These are phyloP conservation scores for Coelastrella sp. DNA, from an alignment of 139 green algal species.

Conservation along the genomic window DNA sequence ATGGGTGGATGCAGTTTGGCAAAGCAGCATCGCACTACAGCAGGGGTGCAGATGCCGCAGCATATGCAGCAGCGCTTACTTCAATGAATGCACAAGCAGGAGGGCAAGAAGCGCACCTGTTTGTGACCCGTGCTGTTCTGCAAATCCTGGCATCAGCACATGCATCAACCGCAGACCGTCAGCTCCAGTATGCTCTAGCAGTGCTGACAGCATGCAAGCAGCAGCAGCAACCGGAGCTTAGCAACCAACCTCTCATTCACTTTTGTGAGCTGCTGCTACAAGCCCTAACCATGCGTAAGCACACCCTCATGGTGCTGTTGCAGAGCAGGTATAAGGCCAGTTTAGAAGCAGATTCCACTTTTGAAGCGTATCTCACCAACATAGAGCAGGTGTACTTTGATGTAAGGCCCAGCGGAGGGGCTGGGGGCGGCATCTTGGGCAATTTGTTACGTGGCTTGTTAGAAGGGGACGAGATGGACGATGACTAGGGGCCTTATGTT, in stretches of 20 bases:
- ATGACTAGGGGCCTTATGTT: background rate
- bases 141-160: slow-evolving; percentile 53
- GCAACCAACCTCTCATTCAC: slow-evolving; percentile 27
- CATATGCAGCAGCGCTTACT: slow-evolving; percentile 40
- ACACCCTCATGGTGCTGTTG: slow-evolving; percentile 35
- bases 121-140: slow-evolving; percentile 54
- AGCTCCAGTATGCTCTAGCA: slow-evolving; percentile 37
- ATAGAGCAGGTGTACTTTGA: slow-evolving; percentile 45
- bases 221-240: background rate
- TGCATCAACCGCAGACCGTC: background rate
- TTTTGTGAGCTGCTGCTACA: slow-evolving; percentile 47
- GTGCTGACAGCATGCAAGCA: slow-evolving; percentile 41
- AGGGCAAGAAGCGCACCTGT: slow-evolving; percentile 51
- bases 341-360: slow-evolving; percentile 18
- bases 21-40: slow-evolving; percentile 50
- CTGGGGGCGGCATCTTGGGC: slow-evolving; percentile 31
- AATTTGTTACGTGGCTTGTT: slow-evolving; percentile 35
- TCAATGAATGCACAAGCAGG: slow-evolving; percentile 19
- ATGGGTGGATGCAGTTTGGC: slow-evolving; percentile 47
- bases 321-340: slow-evolving; percentile 17
- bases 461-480: slow-evolving; percentile 44
- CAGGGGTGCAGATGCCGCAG: slow-evolving; percentile 40
- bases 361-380: slow-evolving; percentile 42
- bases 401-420: background rate
- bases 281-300: slow-evolving; percentile 27